phyloP scores from a whole-genome alignment of 2,329 filamentous ascomycete species.

The Fusarium mundagurra region DNA sequence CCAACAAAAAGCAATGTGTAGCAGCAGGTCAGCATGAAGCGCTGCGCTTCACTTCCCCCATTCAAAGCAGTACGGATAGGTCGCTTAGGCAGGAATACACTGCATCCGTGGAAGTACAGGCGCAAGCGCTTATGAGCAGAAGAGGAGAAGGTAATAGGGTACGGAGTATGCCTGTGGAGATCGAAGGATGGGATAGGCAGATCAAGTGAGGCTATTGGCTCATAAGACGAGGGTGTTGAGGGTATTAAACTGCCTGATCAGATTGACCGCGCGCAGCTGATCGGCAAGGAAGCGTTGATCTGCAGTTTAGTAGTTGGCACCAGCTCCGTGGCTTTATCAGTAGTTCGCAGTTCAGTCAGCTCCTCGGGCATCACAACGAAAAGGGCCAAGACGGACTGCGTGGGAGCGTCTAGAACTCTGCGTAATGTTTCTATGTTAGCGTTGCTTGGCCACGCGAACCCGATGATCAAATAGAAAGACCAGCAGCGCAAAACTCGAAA shows the following conservation, averaged over 20 bases:
- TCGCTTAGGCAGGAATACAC: neutral
- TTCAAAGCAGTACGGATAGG: neutral
- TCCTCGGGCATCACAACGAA: constrained; percentile 12
- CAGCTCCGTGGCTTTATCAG: neutral
- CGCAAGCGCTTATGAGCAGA: neutral
- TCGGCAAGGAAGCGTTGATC: neutral
- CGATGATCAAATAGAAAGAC: constrained; percentile 2
- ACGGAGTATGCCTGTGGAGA: constrained; percentile 1
- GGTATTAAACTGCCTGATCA: neutral
- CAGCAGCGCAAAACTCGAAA: neutral
- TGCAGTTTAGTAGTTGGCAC: neutral
- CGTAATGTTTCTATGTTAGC: neutral
- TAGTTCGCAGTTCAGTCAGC: neutral
- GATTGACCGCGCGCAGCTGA: neutral
- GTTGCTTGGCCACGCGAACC: neutral
- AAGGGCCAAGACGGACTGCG: neutral
- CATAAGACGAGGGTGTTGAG: constrained; percentile 10
- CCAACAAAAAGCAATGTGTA: constrained; percentile 13
- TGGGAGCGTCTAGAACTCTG: neutral
- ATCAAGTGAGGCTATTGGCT: constrained; percentile 33
- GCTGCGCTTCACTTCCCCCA: neutral
- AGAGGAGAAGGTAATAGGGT: neutral
- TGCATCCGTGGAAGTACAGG: neutral
- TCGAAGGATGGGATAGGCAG: constrained; percentile 13
- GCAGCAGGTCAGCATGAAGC: constrained; percentile 15